phyloP scores from a whole-genome alignment of 192 early-diverging fungal species.

The Coemansia biformis region DNA sequence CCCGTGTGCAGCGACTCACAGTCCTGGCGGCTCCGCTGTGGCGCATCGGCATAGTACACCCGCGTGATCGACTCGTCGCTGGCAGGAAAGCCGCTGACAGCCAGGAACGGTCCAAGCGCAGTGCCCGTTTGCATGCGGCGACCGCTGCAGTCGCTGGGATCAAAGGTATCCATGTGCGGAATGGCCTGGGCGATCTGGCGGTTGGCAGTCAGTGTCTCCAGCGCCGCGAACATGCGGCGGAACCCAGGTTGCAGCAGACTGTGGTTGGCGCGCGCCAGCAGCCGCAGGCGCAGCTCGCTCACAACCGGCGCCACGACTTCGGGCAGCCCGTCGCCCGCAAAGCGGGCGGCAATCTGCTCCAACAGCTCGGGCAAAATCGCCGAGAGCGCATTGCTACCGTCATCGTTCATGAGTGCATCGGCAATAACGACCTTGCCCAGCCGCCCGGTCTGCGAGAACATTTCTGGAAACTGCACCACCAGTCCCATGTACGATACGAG shows the following conservation, averaged over 20 bases:
- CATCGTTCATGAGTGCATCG: slow-evolving; percentile 18
- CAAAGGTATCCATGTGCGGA: slow-evolving; percentile 31
- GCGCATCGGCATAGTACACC: slow-evolving; percentile 47
- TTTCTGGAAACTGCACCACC: slow-evolving; percentile 78
- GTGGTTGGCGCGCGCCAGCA: slow-evolving; percentile 17
- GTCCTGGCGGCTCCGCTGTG: slow-evolving; percentile 52
- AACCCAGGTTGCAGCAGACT: slow-evolving; percentile 45
- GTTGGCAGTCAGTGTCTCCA: slow-evolving; percentile 26
- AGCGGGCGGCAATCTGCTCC: slow-evolving; percentile 19
- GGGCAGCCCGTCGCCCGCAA: slow-evolving; percentile 29
- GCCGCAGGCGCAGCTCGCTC: slow-evolving; percentile 30
- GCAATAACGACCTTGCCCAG: slow-evolving; percentile 13
- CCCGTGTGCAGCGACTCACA: slow-evolving; percentile 52
- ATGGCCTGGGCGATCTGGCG: slow-evolving; percentile 21
- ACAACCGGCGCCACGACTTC: slow-evolving; percentile 31
- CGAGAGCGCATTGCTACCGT: slow-evolving; percentile 5
- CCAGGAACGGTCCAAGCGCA: slow-evolving; percentile 35
- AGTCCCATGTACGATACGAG: slow-evolving; percentile 81
- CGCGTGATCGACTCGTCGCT: slow-evolving; percentile 24
- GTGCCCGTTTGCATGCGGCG: slow-evolving; percentile 35
- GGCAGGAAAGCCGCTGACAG: slow-evolving; percentile 32
- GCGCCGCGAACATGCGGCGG: slow-evolving; percentile 31
- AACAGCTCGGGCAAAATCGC: slow-evolving; percentile 8
- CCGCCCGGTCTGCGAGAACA: slow-evolving; percentile 67
- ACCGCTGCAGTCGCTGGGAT: slow-evolving; percentile 25